Conservation (phyloP, 164 flowering plant species). For the Platanus orientalis region DNA sequence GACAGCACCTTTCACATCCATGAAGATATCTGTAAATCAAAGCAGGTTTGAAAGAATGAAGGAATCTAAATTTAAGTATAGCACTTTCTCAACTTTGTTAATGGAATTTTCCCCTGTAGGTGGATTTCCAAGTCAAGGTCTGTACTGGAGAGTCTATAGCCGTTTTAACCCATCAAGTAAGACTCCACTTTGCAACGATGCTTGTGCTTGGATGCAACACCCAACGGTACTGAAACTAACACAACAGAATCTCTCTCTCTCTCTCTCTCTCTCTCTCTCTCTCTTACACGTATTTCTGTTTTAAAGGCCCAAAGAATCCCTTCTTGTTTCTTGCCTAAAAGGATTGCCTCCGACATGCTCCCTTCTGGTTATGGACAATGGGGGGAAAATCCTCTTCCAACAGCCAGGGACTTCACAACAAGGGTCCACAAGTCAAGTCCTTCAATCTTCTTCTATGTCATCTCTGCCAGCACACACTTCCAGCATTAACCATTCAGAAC, state of each 20-base stretch:
- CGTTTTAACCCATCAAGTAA: slow-evolving; percentile 30
- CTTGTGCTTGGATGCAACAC: slow-evolving; percentile 40
- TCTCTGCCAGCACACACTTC: slow-evolving; percentile 4
- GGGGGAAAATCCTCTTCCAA: too few relatives aligned
- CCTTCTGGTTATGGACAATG: too few relatives aligned
- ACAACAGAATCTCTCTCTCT: too few relatives aligned
- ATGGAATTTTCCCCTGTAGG: too few relatives aligned
- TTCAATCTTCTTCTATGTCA: slow-evolving; percentile 8
- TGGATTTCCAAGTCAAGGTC: too few relatives aligned
- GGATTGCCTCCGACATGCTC: slow-evolving; percentile 39
- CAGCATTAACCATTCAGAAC: neutral
- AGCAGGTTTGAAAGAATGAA: too few relatives aligned
- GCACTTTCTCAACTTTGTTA: too few relatives aligned
- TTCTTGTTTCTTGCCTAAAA: slow-evolving; percentile 24
- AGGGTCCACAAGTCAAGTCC: slow-evolving; percentile 15
- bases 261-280: slow-evolving; percentile 3
- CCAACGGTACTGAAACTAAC: slow-evolving; percentile 28
- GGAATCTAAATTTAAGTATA: too few relatives aligned
- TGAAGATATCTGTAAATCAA: too few relatives aligned
- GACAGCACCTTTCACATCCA: too few relatives aligned
- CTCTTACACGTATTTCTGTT: neutral
- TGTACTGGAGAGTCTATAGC: slow-evolving; percentile 23
- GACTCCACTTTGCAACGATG: slow-evolving; percentile 30
- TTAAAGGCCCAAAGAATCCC: slow-evolving; percentile 30
- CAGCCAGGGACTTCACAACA: too few relatives aligned